Base-by-base conservation (phyloP, 2,329 filamentous ascomycete genomes). In the Aspergillus terreus region DNA sequence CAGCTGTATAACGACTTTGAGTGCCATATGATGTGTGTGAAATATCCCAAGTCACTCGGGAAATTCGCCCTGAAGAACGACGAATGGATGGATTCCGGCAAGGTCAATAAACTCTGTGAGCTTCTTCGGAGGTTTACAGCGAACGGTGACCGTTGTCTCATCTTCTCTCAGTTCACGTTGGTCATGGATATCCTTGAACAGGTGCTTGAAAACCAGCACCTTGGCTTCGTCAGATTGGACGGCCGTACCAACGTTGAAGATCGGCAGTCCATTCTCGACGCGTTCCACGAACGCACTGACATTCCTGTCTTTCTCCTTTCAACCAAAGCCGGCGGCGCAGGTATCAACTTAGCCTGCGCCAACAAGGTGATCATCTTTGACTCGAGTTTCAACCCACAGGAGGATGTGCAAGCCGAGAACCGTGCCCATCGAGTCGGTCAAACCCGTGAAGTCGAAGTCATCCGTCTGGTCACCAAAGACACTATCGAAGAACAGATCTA, bases 281-380 rank as follows among this genome's bases (percentile, higher is more conserved):
- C 87, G 41, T 99, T 95, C 78, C 87, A 90, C 61, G 74, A 82
- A 2, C 82, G 95, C 64, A 73, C 80, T 0, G 78, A 81, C 2
- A 95, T 97, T 47, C 87, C 91, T 0, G 91, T 95, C 0, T 99
- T 99, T 71, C 81, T 99, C 58, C 82, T 99, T 5, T 94, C 89
- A 1, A 99, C 94, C 0, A 92, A 91, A 54, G 92, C 92, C 0
- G 94, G 94, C 47, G 94, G 94, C n/a, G 94, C 92, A 0, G 94
- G 94, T 38, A 95, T 99, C 75, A 99, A 99, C 71, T 75, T 99
- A 49, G 94, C 92, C 6, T 89, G 88, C 33, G 94, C 94, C 4
- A 97, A 97, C 76, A 97, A 96, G 73, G 92, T 99, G 61, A 84
- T 99, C 71, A 94, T 99, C 64, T 96, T 97, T 68, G 94, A 99